phyloP scores from a whole-genome alignment of 257 asterid species.

The Nemophila menziesii region DNA sequence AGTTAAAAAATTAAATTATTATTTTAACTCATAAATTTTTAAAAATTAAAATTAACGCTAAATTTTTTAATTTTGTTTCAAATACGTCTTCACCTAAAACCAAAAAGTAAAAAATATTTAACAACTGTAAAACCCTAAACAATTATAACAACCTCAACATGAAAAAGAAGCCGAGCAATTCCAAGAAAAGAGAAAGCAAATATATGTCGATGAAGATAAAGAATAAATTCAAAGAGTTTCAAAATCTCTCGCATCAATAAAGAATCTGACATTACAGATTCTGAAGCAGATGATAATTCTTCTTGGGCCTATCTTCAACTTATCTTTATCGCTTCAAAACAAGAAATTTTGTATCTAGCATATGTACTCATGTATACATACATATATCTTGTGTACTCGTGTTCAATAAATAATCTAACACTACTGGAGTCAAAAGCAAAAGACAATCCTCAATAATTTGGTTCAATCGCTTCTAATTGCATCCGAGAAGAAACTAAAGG shows the following conservation, averaged over 20 bases:
- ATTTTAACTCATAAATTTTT: no score
- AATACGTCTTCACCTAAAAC: no score
- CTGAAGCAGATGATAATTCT: slow-evolving; percentile 20
- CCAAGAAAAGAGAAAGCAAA: slow-evolving; percentile 40
- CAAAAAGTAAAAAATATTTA: no score
- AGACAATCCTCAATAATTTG: slow-evolving; percentile 57
- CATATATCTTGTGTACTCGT: background rate
- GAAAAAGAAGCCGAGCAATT: background rate
- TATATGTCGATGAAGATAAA: slow-evolving; percentile 19
- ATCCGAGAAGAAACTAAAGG: slow-evolving; percentile 43
- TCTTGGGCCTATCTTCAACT: slow-evolving; percentile 67
- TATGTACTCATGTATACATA: slow-evolving; percentile 10
- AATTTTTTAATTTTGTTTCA: no score
- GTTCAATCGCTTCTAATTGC: slow-evolving; percentile 53
- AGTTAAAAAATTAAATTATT: no score
- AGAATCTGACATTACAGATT: slow-evolving; percentile 3
- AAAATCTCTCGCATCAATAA: slow-evolving; percentile 27
- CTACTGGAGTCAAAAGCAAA: slow-evolving; percentile 47
- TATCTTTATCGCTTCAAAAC: slow-evolving; percentile 44
- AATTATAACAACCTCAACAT: no score
- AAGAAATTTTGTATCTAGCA: slow-evolving; percentile 28
- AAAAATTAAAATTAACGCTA: no score
- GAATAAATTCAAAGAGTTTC: slow-evolving; percentile 10
- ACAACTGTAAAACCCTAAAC: no score
- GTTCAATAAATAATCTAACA: slow-evolving; percentile 19